Base-by-base conservation (phyloP, 1,284 basidiomycete genomes). In the Trametes sp. region DNA sequence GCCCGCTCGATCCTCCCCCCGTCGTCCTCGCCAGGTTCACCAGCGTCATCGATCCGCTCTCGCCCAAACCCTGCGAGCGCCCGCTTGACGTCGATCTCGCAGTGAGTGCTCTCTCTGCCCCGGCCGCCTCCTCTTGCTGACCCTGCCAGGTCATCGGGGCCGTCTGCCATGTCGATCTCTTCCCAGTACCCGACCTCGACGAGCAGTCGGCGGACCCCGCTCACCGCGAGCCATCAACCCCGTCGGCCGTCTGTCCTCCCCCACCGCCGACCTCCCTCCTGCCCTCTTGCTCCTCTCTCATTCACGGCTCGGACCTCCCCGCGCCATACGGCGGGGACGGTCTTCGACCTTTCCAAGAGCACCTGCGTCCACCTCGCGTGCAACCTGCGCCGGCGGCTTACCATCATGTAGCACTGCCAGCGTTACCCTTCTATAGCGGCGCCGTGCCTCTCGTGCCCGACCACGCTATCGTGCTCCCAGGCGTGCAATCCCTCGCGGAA, bases 81-180 rank as follows among this genome's bases (percentile, higher is more conserved):
- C 78, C 81, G 65, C 64, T 80, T 33, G 68, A 71, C 2, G 33
- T 44, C 1, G 57, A 59, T 8, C 13, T 19, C 6, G 28, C 41
- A 11, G 57, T 59, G 41, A 35, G 51, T 9, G 11, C 46, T 0
- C 7, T 28, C 81, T 80, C 71, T 28, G 35, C 52, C 51, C 10
- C 2, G 28, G 21, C 2, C 28, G 21, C 28, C 38, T 55, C 28
- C 41, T 36, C 31, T 28, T 63, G 23, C 54, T 52, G 44, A 49
- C 44, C 54, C 33, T n/a, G 29, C 49, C 41, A 80, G 59, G 77
- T 76, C 4, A 77, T 84, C 35, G 86, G 86, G 11, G 76, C 87
- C n/a, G 73, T 89, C 11, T 88, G 87, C 70, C 86, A 84, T 4
- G 84, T 86, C 44, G 87, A 89, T 73, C 77, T 89, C n/a, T 89